Evolutionary conservation across 2,329 filamentous ascomycete genomes (phyloP), one percentile per base, ranked within the genome.

Genomic region (Sordariomycetes sp.): DNA sequence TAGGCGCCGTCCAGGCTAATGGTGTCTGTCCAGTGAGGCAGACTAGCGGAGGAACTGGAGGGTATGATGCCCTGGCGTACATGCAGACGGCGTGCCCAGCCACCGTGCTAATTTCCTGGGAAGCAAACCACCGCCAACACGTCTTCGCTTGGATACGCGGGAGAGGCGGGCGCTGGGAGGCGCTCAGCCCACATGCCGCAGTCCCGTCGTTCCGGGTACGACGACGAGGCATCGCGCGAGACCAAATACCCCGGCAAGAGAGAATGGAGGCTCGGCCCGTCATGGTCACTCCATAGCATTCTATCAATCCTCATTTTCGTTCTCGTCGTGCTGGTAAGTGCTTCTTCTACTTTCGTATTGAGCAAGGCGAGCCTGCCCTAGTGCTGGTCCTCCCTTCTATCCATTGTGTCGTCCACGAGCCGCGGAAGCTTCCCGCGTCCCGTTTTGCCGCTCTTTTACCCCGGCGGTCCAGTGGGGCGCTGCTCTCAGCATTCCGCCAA

Each of bases 311-410:
- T 58, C 32, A 32, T 57, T 16, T 58, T 58, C 10, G 18, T 54
- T 18, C 56, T 58, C 14, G 32, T 53, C 3, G 22, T 58, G 34
- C 22, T 58, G 56, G 56, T 58, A 58, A 37, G 56, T 58, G 14
- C 22, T n/a, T 20, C 22, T 6, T 48, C 32, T 40, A 32, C 16
- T 53, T 53, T 46, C 37, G 16, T 46, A 7, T 16, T n/a, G 16
- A n/a, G 5, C 40, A 46, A 46, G 40, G 16, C 18, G 6, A 14
- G 40, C 40, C 8, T 8, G 40, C 16, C 40, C 6, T 40, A 16
- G 40, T 46, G 16, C n/a, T 11, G 40, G 14, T n/a, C 18, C 37
- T 46, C 40, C 40, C 28, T 32, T 32, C 28, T 32, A 32, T 32
- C 28, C 28, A 8, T 32, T 8, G 28, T 4, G 28, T 32, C 28